Base-by-base conservation (phyloP, 129 eudicot species). In the Kitagawia praeruptora region DNA sequence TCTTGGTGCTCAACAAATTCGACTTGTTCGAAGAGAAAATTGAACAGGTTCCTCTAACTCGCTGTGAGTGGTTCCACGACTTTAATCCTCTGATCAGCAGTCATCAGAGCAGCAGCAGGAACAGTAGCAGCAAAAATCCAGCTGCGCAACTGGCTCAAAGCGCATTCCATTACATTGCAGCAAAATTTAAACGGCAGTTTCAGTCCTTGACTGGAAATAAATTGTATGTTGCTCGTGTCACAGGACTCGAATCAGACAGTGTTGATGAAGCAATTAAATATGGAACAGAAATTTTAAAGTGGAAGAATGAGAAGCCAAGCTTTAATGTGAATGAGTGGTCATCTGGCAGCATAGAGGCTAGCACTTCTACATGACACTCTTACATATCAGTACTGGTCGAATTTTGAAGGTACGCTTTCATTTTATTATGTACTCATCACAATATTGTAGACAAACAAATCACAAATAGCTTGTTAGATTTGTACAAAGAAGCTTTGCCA, bases 21-120 rank as follows among this genome's bases (percentile, higher is more conserved):
- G 97, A 93, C 79, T 88, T 88, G 8, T 83, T 93, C 2, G 96
- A 93, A 76, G 90, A 93, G 63, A 91, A 87, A 82, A 90, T 93
- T 42, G 86, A 85, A 73, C 74, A 76, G 13, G 79, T 76, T 27
- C 98, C 96, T 46, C 92, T 93, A 37, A 67, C 88, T 2, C 84
- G 67, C n/a, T 93, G 96, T 31, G 96, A 91, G 12, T 93, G 98
- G 98, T 91, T 93, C 66, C 47, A 8, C 23, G 75, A 70, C 75
- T 39, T 70, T 39, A 70, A 70, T 70, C 75, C 75, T 19, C 13
- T 39, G 28, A 39, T 70, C 27, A 70, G 48, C n/a, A 8, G n/a
- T 38, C 75, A 70, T 15, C 75, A 38, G 13, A 70, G 45, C 81
- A 69, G 4, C 42, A 61, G 69, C 15, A 74, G 79, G 73, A 81